Evolutionary conservation across 805 yeast genomes (phyloP), one percentile per base, ranked within the genome.

Genomic region (Cyberlindnera misumaiensis): DNA sequence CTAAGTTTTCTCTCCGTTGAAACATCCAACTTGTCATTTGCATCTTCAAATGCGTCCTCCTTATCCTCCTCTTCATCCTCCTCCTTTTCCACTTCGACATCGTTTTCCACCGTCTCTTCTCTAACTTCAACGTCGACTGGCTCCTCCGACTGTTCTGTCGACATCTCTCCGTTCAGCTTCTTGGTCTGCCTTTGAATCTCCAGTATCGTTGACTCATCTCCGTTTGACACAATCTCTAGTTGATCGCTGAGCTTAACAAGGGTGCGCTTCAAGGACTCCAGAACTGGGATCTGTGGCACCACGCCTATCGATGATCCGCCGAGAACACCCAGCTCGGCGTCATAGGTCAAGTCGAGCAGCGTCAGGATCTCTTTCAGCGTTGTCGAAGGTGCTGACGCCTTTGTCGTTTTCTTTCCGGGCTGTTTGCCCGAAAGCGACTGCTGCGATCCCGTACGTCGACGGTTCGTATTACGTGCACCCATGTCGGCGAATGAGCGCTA

Each of bases 301-400:
- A 73, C 67, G 2, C 70, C 60, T 0, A 74, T 64, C 5, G 68
- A 51, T 14, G 75, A 79, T 1, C 89, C 89, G 46, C 71, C 78
- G 17, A 82, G 58, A 37, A 74, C 57, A 2, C 88, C 88, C 13
- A 72, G 63, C 29, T 75, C 72, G 4, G 72, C 63, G 49, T 80
- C 84, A 51, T 75, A 81, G 1, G 73, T 60, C 38, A 82, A 56
- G 34, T 68, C 65, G 28, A 80, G 57, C 45, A 73, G 75, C 33
- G 62, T 61, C 38, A 81, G 60, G 11, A 82, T 70, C 39, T 73
- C 72, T 22, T 69, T 68, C 36, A 82, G 43, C 4, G 69, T 60
- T 20, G 55, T 48, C 1, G 72, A 61, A 1, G 77, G 74, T 10
- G 59, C 53, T 15, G 55, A 55, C 5, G 55, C 50, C 38, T 44